A percentile compares a stretch with the other conserved stretches of the same genome.
These are phyloP conservation scores for Kwoniella sp. DNA, from an alignment of 768 basidiomycete species.

Conservation along the genomic window DNA sequence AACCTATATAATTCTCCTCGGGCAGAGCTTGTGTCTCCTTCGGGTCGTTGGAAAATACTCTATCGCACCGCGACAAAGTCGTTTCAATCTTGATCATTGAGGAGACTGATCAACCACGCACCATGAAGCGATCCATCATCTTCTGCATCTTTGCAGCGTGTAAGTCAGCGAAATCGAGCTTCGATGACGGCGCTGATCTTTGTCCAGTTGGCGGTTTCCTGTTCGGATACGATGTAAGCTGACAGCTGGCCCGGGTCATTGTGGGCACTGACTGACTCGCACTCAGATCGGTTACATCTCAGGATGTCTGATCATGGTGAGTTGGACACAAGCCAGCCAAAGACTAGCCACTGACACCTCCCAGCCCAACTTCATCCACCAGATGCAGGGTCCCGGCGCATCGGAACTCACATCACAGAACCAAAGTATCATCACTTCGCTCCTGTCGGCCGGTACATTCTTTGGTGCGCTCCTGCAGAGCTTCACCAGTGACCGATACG, in stretches of 20 bases:
- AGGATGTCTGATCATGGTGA: constrained; percentile 67
- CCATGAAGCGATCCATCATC: constrained; percentile 10
- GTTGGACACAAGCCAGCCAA: not conserved
- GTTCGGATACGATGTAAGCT: constrained; percentile 21
- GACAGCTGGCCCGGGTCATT: not conserved
- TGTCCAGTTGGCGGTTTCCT: constrained; percentile 16
- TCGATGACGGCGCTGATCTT: not conserved
- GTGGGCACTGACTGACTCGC: not conserved
- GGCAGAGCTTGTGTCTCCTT: too few species aligned
- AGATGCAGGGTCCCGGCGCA: constrained; percentile 59
- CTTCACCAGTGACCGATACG: constrained; percentile 69
- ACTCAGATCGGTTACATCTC: constrained; percentile 40
- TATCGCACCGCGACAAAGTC: too few species aligned
- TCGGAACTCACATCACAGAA: constrained; percentile 59
- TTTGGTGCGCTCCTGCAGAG: constrained; percentile 30
- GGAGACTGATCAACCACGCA: too few species aligned
- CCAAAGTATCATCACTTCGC: constrained; percentile 72
- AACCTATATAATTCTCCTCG: too few species aligned
- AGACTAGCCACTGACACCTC: not conserved
- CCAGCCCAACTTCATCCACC: constrained; percentile 63
- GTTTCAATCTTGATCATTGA: too few species aligned
- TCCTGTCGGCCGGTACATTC: constrained; percentile 63
- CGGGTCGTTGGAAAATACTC: too few species aligned
- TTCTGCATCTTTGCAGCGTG: constrained; percentile 16
- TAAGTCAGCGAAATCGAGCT: not conserved